phyloP scores from a whole-genome alignment of 2,329 filamentous ascomycete species.

The Colletotrichum viniferum region DNA sequence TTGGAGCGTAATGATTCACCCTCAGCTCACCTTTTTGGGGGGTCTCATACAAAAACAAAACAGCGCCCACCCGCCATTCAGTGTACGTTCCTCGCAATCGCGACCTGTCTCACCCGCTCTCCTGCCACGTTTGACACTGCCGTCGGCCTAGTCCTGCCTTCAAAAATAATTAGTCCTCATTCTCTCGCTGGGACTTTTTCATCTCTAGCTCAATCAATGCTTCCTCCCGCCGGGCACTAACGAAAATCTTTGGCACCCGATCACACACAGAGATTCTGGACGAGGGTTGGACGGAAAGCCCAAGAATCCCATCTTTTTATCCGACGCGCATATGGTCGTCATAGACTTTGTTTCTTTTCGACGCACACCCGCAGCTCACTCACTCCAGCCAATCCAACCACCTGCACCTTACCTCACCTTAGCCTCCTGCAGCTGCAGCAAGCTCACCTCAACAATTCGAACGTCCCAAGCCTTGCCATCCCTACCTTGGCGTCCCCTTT shows the following conservation, averaged over 20 bases:
- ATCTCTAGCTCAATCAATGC: neutral
- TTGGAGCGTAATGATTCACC: neutral
- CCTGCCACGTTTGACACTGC: neutral
- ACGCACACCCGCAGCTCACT: neutral
- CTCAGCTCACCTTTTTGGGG: neutral
- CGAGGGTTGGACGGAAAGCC: neutral
- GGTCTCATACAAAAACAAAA: neutral
- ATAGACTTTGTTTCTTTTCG: slow-evolving; percentile 6
- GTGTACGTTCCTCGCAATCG: neutral
- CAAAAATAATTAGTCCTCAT: neutral
- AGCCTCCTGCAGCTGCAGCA: neutral
- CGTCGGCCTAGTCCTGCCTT: neutral
- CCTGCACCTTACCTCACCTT: neutral
- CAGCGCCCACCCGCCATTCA: neutral
- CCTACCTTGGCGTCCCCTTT: neutral
- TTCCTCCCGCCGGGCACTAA: neutral
- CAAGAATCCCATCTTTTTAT: slow-evolving; percentile 7
- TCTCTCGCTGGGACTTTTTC: neutral
- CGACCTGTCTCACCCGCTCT: neutral
- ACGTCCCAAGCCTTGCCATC: neutral
- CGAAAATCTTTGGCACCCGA: neutral
- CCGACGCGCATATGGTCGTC: slow-evolving; percentile 15
- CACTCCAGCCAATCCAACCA: neutral
- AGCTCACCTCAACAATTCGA: neutral
- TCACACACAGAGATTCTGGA: neutral